Percentiles rank a stretch among this genome's conserved stretches.
These are phyloP conservation scores for Ascochyta lentis DNA, from an alignment of 2,329 filamentous ascomycete genomes.

Conservation along the genomic window DNA sequence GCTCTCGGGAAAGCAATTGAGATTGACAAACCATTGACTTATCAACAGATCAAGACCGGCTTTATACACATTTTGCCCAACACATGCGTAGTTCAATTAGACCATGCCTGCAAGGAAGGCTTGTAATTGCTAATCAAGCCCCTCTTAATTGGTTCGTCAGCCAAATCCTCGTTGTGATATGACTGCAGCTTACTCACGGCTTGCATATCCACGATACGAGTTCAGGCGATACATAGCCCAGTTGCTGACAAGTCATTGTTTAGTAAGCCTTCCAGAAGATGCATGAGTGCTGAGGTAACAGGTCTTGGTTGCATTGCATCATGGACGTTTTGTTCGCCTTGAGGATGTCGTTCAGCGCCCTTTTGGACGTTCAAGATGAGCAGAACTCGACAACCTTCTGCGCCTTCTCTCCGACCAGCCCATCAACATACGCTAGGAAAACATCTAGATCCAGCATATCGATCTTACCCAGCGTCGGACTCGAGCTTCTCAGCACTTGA, in stretches of 20 bases:
- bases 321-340: neutral
- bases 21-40: no score
- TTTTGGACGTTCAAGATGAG: constrained; percentile 27
- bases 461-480: constrained; percentile 70
- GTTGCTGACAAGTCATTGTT: neutral
- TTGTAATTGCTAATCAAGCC: neutral
- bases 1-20: no score
- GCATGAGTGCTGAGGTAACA: neutral
- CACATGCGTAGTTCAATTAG: no score
- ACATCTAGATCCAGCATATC: constrained; percentile 73
- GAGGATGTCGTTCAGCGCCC: neutral
- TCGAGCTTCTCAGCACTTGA: constrained; percentile 69
- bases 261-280: neutral
- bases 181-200: constrained; percentile 26
- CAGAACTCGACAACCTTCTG: constrained; percentile 49
- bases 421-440: constrained; percentile 74
- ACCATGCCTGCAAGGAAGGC: neutral
- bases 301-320: neutral
- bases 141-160: constrained; percentile 19
- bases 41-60: no score
- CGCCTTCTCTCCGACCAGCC: constrained; percentile 65
- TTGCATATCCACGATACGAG: constrained; percentile 17
- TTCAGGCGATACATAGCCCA: neutral
- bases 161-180: neutral
- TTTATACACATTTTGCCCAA: no score